Percentiles rank a stretch among this genome's conserved stretches.
phyloP scores from a whole-genome alignment of 805 yeast species.

The Spathaspora hagerdaliae region DNA sequence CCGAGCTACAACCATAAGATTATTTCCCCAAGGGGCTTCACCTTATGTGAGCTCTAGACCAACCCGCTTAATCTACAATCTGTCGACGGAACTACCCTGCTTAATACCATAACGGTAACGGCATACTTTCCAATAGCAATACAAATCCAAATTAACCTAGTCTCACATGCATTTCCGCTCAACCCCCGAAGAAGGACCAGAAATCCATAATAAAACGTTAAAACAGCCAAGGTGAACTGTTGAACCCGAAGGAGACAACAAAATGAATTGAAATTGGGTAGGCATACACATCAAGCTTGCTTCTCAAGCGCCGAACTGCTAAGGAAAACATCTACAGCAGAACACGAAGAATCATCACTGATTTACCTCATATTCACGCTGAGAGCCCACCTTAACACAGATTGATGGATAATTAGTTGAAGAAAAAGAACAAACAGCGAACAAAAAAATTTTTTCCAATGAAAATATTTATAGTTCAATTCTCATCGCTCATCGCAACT shows the following conservation, averaged over 20 bases:
- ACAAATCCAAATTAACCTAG: slow-evolving; percentile 17
- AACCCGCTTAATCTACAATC: slow-evolving; percentile 73
- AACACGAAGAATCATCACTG: slow-evolving; percentile 23
- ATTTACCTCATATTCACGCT: slow-evolving; percentile 24
- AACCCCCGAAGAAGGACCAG: slow-evolving; percentile 48
- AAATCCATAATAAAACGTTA: slow-evolving; percentile 13
- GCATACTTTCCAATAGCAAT: slow-evolving; percentile 4
- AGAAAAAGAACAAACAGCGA: slow-evolving; percentile 12
- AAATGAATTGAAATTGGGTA: neutral
- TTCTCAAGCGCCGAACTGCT: slow-evolving; percentile 75
- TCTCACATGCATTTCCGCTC: slow-evolving; percentile 40
- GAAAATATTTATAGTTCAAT: too few species aligned
- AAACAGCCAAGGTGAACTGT: slow-evolving; percentile 16
- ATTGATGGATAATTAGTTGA: slow-evolving; percentile 32
- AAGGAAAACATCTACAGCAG: slow-evolving; percentile 33
- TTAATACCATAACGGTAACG: slow-evolving; percentile 40
- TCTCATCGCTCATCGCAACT: too few species aligned
- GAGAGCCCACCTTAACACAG: slow-evolving; percentile 52
- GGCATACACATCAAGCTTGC: slow-evolving; percentile 39
- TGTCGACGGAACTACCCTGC: slow-evolving; percentile 98
- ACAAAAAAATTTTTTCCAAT: slow-evolving; percentile 4
- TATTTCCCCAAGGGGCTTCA: slow-evolving; percentile 9
- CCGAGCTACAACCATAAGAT: slow-evolving; percentile 55
- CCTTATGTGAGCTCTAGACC: slow-evolving; percentile 54
- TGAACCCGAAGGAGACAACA: slow-evolving; percentile 13